Percentiles rank a stretch among this genome's conserved stretches.
Conservation (phyloP, 2,329 filamentous ascomycete genomes). For the Phialophora expanda region DNA sequence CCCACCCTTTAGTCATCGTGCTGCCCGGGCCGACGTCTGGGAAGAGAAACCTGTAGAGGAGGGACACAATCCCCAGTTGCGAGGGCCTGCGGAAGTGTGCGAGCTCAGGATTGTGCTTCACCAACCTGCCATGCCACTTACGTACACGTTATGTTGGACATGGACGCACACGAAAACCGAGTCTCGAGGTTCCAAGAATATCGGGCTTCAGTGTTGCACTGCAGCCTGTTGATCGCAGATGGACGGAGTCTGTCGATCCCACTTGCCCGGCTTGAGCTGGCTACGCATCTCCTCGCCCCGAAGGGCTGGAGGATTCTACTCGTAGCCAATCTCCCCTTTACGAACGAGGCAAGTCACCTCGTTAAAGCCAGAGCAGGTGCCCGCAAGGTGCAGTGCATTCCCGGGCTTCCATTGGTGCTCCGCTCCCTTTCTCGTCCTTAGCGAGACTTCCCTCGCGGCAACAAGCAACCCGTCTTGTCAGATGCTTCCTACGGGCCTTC, state of each 20-base stretch:
- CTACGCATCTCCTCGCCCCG: neutral
- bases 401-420: neutral
- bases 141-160: neutral
- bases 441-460: neutral
- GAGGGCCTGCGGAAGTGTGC: neutral
- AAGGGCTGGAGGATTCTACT: neutral
- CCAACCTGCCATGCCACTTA: constrained; percentile 1
- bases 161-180: neutral
- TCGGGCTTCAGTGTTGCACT: neutral
- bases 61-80: neutral
- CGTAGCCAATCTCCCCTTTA: neutral
- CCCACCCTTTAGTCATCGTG: neutral
- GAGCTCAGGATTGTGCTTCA: neutral
- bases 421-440: neutral
- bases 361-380: neutral
- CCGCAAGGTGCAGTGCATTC: neutral
- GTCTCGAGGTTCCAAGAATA: neutral
- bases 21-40: neutral
- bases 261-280: neutral
- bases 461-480: neutral
- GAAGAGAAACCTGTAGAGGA: neutral
- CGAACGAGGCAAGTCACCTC: neutral
- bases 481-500: neutral
- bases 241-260: neutral
- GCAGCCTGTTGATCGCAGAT: neutral